These are phyloP conservation scores for Boletus sp. DNA, from an alignment of 768 basidiomycete genomes.

Conservation along the genomic window DNA sequence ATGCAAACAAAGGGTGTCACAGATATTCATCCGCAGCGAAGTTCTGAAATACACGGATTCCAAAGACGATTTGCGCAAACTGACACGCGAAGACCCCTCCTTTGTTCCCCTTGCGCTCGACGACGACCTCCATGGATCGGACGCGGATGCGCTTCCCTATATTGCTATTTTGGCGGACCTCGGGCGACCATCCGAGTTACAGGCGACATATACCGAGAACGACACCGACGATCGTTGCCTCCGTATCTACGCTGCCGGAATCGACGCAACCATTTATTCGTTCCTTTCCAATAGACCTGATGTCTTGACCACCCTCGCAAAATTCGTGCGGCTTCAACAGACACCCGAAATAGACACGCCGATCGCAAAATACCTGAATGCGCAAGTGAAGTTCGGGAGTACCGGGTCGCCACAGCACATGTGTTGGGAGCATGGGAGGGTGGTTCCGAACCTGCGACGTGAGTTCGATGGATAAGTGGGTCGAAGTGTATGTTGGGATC, in stretches of 20 bases:
- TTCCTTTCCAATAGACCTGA: background rate
- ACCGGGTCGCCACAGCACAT: background rate
- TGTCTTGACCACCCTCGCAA: background rate
- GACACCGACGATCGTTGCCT: background rate
- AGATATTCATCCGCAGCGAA: constrained; percentile 7
- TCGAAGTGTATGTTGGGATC: background rate
- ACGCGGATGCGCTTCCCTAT: background rate
- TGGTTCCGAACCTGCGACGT: background rate
- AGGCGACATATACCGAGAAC: too few species aligned
- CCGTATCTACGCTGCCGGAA: background rate
- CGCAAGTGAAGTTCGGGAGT: background rate
- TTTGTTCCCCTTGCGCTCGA: background rate
- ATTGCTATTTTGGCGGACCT: background rate
- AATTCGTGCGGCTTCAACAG: background rate
- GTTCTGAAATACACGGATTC: background rate
- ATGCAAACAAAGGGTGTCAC: background rate
- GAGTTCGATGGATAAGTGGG: background rate
- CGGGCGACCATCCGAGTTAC: background rate
- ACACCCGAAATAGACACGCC: background rate
- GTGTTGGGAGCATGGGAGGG: background rate
- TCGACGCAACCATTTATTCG: background rate
- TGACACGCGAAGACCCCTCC: background rate
- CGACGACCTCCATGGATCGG: background rate
- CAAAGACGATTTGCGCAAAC: background rate
- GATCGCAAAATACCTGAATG: background rate